Evolutionary conservation across 495 filamentous ascomycete species (phyloP).

Genomic region (Penicillium coffeae): DNA sequence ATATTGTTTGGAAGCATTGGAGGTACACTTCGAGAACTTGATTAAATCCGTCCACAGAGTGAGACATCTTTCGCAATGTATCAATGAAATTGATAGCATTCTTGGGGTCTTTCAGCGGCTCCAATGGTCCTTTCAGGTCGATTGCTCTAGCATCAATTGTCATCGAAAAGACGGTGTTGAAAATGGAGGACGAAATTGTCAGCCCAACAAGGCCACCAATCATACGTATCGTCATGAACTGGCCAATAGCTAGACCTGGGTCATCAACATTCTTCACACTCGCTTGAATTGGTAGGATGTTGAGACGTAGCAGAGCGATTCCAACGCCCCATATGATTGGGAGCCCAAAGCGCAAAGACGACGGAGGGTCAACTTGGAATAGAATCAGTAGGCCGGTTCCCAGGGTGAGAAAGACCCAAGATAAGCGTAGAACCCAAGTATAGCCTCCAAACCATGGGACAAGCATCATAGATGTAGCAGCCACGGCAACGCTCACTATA

Average conservation of each 20-base stretch:
- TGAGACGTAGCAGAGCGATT: conserved; percentile 12
- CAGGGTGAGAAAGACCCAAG: conserved; percentile 36
- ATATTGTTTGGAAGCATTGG: conserved; percentile 1
- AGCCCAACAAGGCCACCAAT: conserved; percentile 38
- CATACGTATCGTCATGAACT: conserved; percentile 33
- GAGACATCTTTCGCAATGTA: not conserved
- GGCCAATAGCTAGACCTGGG: conserved; percentile 32
- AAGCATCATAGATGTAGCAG: too few relatives aligned
- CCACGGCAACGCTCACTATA: conserved; percentile 25
- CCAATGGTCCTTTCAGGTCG: conserved; percentile 35
- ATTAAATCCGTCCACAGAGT: not conserved
- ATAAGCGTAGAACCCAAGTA: conserved; percentile 35
- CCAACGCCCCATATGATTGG: conserved; percentile 16
- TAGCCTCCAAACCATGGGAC: conserved; percentile 43
- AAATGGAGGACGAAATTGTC: conserved; percentile 16
- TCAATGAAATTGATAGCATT: conserved; percentile 21
- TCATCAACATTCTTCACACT: conserved; percentile 24
- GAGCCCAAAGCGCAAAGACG: not conserved
- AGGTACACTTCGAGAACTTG: not conserved
- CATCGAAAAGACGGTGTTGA: not conserved
- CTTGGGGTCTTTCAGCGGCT: conserved; percentile 32
- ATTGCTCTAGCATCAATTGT: not conserved
- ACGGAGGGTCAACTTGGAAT: conserved; percentile 14
- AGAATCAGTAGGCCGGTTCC: conserved; percentile 38
- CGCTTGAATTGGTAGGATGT: not conserved